Base-by-base conservation (phyloP, 1,139 yeast species). In the Yamadazyma membranifaciens region DNA sequence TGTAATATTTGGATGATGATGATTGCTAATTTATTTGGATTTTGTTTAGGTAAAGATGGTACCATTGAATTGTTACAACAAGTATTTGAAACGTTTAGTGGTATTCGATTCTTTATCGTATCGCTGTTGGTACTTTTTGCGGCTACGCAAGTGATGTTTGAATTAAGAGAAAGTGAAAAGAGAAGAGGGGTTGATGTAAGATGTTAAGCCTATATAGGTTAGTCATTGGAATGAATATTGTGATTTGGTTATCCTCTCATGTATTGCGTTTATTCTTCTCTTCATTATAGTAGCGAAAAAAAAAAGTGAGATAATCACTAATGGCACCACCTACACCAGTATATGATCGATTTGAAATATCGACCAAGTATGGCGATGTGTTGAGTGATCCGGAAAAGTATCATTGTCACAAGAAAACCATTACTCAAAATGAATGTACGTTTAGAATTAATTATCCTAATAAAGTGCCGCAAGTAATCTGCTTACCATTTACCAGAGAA, bases 1-100 rank as follows among this genome's bases (percentile, higher is more conserved):
- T 56, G 75, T 12, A 94, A 92, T 60, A 85, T 94, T 44, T 91
- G 97, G 96, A 78, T 91, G 85, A 92, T 94, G 98, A 91, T 94
- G 92, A 76, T 88, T 50, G 98, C 98, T 22, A 94, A 94, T 55
- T 65, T 94, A 40, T 89, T 86, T 55, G 99, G 99, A 0, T 94
- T 92, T 62, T 92, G 97, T 54, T 73, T 92, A 33, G 98, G 97
- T 5, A 69, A 82, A 34, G 96, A 88, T 48, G 98, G 98, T 1
- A 82, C 91, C 28, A 50, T 73, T 33, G 70, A 73, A 37, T 72
- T 92, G 53, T 63, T 92, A 20, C 57, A 63, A 25, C 89, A 84
- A 44, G 83, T 92, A 78, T 79, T 89, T 54, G 71, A 77, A 27
- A 87, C 97, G 0, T 56, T 62, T 29, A 69, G 74, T 25, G 98